These are phyloP conservation scores for Suhomyces xylopsoci DNA, from an alignment of 805 yeast species.

Conservation along the genomic window DNA sequence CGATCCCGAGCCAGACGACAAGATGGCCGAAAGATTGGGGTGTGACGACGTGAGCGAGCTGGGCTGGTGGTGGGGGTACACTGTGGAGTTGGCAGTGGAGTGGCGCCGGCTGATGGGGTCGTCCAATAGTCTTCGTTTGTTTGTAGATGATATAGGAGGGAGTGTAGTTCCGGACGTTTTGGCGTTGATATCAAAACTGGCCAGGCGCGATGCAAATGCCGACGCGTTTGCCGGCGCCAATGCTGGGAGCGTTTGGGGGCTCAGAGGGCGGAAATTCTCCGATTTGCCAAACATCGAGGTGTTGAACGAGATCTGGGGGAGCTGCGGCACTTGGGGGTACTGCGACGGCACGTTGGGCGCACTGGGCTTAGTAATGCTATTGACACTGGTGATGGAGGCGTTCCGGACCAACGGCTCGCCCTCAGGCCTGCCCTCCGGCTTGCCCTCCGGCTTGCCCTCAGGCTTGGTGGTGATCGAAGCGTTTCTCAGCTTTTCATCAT, in stretches of 20 bases:
- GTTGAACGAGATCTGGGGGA: constrained; percentile 32
- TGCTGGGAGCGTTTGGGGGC: constrained; percentile 7
- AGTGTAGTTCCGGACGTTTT: not conserved
- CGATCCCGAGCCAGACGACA: not conserved
- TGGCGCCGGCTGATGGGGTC: constrained; percentile 14
- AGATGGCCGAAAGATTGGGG: constrained; percentile 9
- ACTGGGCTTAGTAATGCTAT: not conserved
- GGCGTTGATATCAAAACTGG: constrained; percentile 6
- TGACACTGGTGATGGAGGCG: not conserved
- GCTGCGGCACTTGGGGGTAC: not conserved
- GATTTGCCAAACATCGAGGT: constrained; percentile 38
- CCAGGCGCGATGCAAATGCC: constrained; percentile 4
- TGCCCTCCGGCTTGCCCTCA: not conserved
- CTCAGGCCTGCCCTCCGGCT: too few relatives aligned
- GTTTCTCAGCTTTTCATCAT: not conserved
- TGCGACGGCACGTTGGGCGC: not conserved
- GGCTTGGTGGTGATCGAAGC: not conserved
- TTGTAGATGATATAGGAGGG: constrained; percentile 12
- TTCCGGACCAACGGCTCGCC: not conserved
- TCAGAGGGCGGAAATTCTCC: not conserved
- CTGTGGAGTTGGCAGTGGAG: constrained; percentile 10
- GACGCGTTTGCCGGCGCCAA: constrained; percentile 3
- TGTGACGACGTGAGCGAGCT: constrained; percentile 9
- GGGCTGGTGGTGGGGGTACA: constrained; percentile 3
- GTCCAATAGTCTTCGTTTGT: constrained; percentile 13